A percentile compares a stretch with the other conserved stretches of the same genome.
These are phyloP conservation scores for Passiflora organensis DNA, from an alignment of 345 rosid species.

Conservation along the genomic window DNA sequence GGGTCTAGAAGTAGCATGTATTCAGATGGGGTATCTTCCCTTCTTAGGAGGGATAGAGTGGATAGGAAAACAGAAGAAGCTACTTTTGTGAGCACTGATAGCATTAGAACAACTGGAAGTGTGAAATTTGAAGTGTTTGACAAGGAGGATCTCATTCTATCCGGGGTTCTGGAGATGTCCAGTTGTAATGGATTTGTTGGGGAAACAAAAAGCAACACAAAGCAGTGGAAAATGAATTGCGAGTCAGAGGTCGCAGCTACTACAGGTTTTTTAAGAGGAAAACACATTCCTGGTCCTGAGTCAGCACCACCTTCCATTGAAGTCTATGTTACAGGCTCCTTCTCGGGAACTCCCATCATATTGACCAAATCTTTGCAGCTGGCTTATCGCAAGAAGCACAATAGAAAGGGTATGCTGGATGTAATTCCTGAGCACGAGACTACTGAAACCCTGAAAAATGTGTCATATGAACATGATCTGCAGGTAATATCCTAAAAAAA, in stretches of 20 bases:
- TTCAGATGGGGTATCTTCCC: slow-evolving; percentile 54
- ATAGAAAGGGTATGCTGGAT: slow-evolving; percentile 48
- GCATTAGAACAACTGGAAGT: slow-evolving; percentile 69
- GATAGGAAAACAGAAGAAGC: slow-evolving; percentile 79
- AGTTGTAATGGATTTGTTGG: slow-evolving; percentile 43
- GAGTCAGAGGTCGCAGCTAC: slow-evolving; percentile 48
- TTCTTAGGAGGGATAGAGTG: slow-evolving; percentile 75
- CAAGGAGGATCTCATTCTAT: slow-evolving; percentile 54
- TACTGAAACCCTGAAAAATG: slow-evolving; percentile 40
- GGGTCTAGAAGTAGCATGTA: slow-evolving; percentile 52
- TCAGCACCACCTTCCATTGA: slow-evolving; percentile 54
- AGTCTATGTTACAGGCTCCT: slow-evolving; percentile 79
- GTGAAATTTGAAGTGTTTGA: slow-evolving; percentile 76
- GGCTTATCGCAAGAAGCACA: slow-evolving; percentile 61
- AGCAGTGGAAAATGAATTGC: slow-evolving; percentile 75
- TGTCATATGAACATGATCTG: slow-evolving; percentile 35
- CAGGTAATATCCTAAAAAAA: slow-evolving; percentile 44
- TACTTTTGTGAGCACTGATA: slow-evolving; percentile 84
- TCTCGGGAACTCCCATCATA: slow-evolving; percentile 71
- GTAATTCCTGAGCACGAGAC: slow-evolving; percentile 74
- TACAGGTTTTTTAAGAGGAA: slow-evolving; percentile 64
- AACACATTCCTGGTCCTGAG: slow-evolving; percentile 41
- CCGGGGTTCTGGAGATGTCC: slow-evolving; percentile 69
- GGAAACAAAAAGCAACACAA: slow-evolving; percentile 48
- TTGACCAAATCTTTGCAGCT: slow-evolving; percentile 72